Evolutionary conservation across 192 early-diverging fungal genomes (phyloP).

Genomic region (Backusella luteola): DNA sequence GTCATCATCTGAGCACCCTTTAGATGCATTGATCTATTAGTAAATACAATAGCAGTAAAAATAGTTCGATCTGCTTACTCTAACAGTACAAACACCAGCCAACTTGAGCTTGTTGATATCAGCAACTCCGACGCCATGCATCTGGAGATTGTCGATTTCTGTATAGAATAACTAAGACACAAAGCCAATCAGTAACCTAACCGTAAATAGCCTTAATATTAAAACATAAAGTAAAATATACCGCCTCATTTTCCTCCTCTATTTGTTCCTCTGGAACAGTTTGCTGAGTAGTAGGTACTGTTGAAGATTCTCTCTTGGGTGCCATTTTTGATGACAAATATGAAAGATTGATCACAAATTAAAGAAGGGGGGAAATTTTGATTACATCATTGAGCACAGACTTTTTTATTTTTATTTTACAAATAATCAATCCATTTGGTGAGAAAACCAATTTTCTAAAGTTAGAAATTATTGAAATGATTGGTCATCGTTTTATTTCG

Average conservation of each 20-base stretch:
- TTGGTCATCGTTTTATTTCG: background rate
- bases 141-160: slow-evolving; percentile 53
- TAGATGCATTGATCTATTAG: background rate
- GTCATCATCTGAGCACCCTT: slow-evolving; percentile 79
- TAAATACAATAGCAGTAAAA: background rate
- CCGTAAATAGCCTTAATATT: background rate
- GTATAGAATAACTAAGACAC: slow-evolving; percentile 37
- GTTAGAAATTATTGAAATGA: background rate
- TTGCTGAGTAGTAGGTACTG: background rate
- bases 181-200: slow-evolving; percentile 5
- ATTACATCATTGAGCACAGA: slow-evolving; percentile 7
- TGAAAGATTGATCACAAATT: background rate
- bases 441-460: background rate
- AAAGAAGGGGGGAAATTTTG: background rate
- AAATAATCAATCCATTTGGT: background rate
- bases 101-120: slow-evolving; percentile 82
- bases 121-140: slow-evolving; percentile 66
- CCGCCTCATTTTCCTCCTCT: background rate
- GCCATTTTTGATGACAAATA: slow-evolving; percentile 4
- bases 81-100: slow-evolving; percentile 73
- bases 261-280: background rate
- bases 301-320: background rate
- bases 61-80: slow-evolving; percentile 37
- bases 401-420: background rate
- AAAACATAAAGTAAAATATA: background rate